A percentile compares a stretch with the other conserved stretches of the same genome.
Evolutionary conservation across 805 yeast genomes (phyloP).

Genomic region (Wickerhamiella nectarea): DNA sequence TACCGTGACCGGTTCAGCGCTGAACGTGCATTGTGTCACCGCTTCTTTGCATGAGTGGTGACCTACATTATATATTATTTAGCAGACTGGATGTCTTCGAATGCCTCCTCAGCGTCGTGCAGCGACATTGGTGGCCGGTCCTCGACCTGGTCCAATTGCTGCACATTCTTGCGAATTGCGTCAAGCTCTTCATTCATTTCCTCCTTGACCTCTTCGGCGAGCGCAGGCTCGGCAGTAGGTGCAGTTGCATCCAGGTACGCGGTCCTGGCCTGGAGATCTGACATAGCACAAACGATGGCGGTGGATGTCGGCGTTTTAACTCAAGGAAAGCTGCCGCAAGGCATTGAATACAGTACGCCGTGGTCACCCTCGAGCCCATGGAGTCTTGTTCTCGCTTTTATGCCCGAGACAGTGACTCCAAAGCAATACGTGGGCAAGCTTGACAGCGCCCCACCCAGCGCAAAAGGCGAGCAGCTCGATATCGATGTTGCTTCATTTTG

Average conservation of each 20-base stretch:
- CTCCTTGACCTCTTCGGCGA: slow-evolving; percentile 2
- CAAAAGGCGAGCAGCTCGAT: slow-evolving; percentile 13
- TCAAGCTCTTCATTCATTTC: background rate
- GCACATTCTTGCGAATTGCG: background rate
- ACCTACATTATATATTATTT: background rate
- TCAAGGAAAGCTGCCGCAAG: background rate
- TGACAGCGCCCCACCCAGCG: slow-evolving; percentile 5
- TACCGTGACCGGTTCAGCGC: slow-evolving; percentile 56
- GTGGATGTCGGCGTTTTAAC: background rate
- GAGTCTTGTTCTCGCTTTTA: slow-evolving; percentile 20
- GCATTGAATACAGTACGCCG: slow-evolving; percentile 6
- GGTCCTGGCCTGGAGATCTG: slow-evolving; percentile 5
- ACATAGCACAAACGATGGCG: slow-evolving; percentile 2
- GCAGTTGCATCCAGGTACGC: background rate
- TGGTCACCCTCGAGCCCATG: slow-evolving; percentile 21
- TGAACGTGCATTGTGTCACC: slow-evolving; percentile 45
- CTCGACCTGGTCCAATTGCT: background rate
- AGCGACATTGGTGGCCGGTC: background rate
- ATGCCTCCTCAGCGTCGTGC: slow-evolving; percentile 1
- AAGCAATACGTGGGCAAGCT: slow-evolving; percentile 10
- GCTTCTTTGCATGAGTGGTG: slow-evolving; percentile 37
- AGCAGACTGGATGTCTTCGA: background rate
- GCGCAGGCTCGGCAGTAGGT: slow-evolving; percentile 5
- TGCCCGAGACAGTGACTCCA: slow-evolving; percentile 24
- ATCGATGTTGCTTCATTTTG: slow-evolving; percentile 12